Base-by-base conservation (phyloP, 1,284 basidiomycete species). In the Tilletia walkeri region DNA sequence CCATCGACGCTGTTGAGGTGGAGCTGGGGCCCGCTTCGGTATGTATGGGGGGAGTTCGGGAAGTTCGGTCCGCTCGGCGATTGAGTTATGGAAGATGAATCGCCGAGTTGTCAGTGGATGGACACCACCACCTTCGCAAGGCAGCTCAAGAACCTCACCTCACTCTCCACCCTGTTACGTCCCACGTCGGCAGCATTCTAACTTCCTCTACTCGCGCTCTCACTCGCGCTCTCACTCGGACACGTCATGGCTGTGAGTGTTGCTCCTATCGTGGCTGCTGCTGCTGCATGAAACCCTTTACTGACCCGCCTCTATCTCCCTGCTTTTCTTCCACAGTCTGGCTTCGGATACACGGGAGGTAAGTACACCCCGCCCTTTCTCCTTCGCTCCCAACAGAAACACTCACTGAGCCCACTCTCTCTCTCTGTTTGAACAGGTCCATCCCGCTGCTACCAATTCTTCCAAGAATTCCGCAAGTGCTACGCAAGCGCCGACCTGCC, bases 371-470 rank as follows among this genome's bases (percentile, higher is more conserved):
- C 50, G 10, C 18, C 7, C n/a, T 7, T 30, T 66, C 63, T 10
- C 18, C 10, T 41, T 9, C 36, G 38, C 50, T 66, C 34, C 65
- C 38, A 41, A 45, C 65, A 66, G n/a, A 69, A 68, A 48, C 36
- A 54, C 54, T 49, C 56, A 49, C 54, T 65, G 16, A 54, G 53
- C 71, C 67, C 66, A 72, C 49, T 71, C 70, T 30, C 56, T 41
- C 67, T 67, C 49, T 65, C n/a, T 65, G 24, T 24, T 41, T 36
- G 10, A 66, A 49, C 80, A 94, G 92, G 92, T 80, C 90, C 90
- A 80, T 90, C 92, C 77, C 89, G 93, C 80, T 97, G 94, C 86
- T 95, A 95, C 85, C 87, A 89, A 5, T 93, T 91, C 85, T 97
- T 94, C 94, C 93, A 95, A 78, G 85, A 86, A 70, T 86, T 86